Conservation (phyloP, 2,329 filamentous ascomycete species). For the Huntiella abstrusa region DNA sequence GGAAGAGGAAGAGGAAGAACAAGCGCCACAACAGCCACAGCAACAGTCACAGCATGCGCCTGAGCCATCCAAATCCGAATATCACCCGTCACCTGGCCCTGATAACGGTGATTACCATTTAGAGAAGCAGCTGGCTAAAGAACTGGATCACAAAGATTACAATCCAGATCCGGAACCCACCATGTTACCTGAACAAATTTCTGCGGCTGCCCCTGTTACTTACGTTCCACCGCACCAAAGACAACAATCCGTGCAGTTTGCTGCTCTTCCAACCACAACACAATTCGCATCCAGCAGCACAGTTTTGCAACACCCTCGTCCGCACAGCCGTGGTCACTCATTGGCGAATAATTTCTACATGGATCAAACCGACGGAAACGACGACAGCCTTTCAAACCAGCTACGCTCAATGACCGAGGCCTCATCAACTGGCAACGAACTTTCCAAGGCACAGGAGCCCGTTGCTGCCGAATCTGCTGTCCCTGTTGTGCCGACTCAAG, state of each 20-base stretch:
- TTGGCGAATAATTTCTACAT: slow-evolving; percentile 47
- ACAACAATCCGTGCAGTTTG: slow-evolving; percentile 29
- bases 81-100: slow-evolving; percentile 70
- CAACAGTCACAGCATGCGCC: not conserved
- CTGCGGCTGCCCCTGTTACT: slow-evolving; percentile 11
- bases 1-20: slow-evolving; percentile 42
- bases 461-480: slow-evolving; percentile 49
- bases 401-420: slow-evolving; percentile 24
- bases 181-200: slow-evolving; percentile 11
- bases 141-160: slow-evolving; percentile 62
- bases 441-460: slow-evolving; percentile 48
- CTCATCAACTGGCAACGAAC: slow-evolving; percentile 24
- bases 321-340: slow-evolving; percentile 56
- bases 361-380: slow-evolving; percentile 25
- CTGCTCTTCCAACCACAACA: slow-evolving; percentile 20
- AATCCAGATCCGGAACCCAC: slow-evolving; percentile 38
- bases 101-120: slow-evolving; percentile 74
- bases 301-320: slow-evolving; percentile 50
- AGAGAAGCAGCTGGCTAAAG: slow-evolving; percentile 59
- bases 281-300: slow-evolving; percentile 32
- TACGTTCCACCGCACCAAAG: slow-evolving; percentile 20
- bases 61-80: slow-evolving; percentile 16
- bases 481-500: slow-evolving; percentile 41
- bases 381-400: slow-evolving; percentile 20
- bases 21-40: not conserved